phyloP scores from a whole-genome alignment of 2,329 filamentous ascomycete species.

The Xylaria digitata region DNA sequence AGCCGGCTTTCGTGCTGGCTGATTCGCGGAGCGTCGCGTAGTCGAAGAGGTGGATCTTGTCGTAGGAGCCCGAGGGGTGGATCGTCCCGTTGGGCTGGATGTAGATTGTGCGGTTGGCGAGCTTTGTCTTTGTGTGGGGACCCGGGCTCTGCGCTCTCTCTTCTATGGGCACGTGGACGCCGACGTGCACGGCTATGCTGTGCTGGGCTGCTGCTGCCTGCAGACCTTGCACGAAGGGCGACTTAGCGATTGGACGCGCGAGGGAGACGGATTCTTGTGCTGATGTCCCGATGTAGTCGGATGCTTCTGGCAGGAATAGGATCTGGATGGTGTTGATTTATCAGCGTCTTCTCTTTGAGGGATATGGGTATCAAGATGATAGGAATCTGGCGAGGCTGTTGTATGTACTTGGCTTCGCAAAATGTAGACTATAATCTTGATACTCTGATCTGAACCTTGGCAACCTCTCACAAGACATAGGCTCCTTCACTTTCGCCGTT shows the following conservation, averaged over 20 bases:
- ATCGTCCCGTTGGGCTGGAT: conserved; percentile 60
- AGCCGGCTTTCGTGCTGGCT: conserved; percentile 74
- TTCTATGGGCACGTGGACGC: conserved; percentile 77
- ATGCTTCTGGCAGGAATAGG: conserved; percentile 92
- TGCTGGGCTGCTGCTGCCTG: conserved; percentile 73
- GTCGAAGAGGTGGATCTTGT: conserved; percentile 94
- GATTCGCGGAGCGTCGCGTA: conserved; percentile 63
- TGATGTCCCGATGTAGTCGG: conserved; percentile 83
- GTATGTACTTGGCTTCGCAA: not conserved
- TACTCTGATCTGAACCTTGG: no score
- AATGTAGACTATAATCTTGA: not conserved
- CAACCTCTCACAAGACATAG: not conserved
- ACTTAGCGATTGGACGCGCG: conserved; percentile 72
- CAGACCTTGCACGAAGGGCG: conserved; percentile 81
- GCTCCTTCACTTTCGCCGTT: not conserved
- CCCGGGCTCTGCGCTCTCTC: no score
- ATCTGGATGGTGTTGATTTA: conserved; percentile 59
- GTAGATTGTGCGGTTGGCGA: conserved; percentile 66
- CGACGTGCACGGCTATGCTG: conserved; percentile 81
- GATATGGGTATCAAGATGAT: not conserved
- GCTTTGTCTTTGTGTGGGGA: conserved; percentile 46
- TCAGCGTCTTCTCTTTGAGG: conserved; percentile 19
- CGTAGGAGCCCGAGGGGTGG: conserved; percentile 66
- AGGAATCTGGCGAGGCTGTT: not conserved
- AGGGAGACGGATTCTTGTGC: conserved; percentile 76